These are phyloP conservation scores for Penicillium sp. DNA, from an alignment of 2,329 filamentous ascomycete genomes.

Conservation along the genomic window DNA sequence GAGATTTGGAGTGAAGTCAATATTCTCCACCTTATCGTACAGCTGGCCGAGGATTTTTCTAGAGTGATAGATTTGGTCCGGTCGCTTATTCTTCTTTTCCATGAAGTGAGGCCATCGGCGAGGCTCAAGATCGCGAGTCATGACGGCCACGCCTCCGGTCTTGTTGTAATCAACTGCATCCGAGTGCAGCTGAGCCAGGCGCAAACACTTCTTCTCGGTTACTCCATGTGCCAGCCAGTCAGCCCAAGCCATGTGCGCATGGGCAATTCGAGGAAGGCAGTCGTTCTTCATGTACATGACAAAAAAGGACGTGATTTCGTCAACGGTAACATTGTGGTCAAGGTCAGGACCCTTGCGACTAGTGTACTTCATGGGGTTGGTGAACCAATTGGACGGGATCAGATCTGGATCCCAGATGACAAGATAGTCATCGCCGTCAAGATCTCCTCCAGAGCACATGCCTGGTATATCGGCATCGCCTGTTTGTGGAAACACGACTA, in stretches of 20 bases:
- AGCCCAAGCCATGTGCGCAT: constrained; percentile 73
- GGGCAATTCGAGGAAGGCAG: constrained; percentile 72
- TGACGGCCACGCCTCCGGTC: constrained; percentile 72
- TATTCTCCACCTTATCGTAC: constrained; percentile 69
- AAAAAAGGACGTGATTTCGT: constrained; percentile 80
- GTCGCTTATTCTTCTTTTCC: constrained; percentile 59
- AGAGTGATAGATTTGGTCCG: constrained; percentile 61
- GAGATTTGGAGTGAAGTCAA: constrained; percentile 72
- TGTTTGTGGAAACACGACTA: constrained; percentile 79
- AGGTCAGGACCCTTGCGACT: constrained; percentile 57
- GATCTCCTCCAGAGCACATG: constrained; percentile 94
- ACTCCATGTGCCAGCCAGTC: constrained; percentile 64
- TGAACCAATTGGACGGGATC: constrained; percentile 65
- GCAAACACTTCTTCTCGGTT: constrained; percentile 65
- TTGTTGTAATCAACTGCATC: constrained; percentile 93
- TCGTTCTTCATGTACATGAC: constrained; percentile 92
- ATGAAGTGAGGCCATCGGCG: constrained; percentile 80
- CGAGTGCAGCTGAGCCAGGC: constrained; percentile 78
- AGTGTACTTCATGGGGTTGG: constrained; percentile 73
- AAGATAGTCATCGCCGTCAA: constrained; percentile 95
- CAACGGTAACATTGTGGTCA: constrained; percentile 62
- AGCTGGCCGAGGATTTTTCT: constrained; percentile 71
- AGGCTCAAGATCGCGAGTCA: constrained; percentile 61
- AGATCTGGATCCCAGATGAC: constrained; percentile 84
- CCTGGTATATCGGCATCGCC: constrained; percentile 82